phyloP scores from a whole-genome alignment of 1,284 basidiomycete genomes.

The Wolfiporia cocos region DNA sequence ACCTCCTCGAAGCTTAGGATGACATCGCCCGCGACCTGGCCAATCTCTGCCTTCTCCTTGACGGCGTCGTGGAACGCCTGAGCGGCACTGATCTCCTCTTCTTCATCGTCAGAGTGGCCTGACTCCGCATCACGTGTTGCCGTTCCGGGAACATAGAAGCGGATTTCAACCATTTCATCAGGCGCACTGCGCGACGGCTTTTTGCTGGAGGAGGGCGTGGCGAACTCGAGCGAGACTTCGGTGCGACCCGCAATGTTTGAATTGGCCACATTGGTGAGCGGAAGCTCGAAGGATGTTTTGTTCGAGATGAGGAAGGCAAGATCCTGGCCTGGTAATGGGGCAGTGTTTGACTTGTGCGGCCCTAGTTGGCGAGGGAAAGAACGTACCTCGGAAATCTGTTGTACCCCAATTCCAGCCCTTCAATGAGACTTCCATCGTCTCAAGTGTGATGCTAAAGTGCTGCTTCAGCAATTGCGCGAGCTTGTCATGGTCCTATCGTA shows the following conservation, averaged over 20 bases:
- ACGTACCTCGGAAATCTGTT: slow-evolving; percentile 86
- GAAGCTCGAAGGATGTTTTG: slow-evolving; percentile 90
- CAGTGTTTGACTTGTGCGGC: no score
- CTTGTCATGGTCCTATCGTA: slow-evolving; percentile 76
- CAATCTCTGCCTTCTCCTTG: slow-evolving; percentile 96
- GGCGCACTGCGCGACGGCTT: slow-evolving; percentile 42
- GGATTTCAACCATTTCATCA: slow-evolving; percentile 94
- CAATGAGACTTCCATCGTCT: slow-evolving; percentile 82
- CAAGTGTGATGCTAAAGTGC: slow-evolving; percentile 82
- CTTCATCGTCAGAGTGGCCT: slow-evolving; percentile 64
- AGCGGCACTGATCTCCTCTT: slow-evolving; percentile 81
- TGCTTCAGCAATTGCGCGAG: slow-evolving; percentile 73
- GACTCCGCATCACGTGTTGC: slow-evolving; percentile 65
- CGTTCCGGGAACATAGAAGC: slow-evolving; percentile 93
- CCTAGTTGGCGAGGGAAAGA: no score
- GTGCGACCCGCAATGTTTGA: slow-evolving; percentile 97
- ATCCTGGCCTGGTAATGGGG: slow-evolving; percentile 80
- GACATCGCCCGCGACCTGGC: slow-evolving; percentile 87
- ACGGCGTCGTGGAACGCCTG: slow-evolving; percentile 96
- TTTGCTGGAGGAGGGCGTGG: slow-evolving; percentile 45
- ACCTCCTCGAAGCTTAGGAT: slow-evolving; percentile 97
- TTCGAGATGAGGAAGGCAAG: slow-evolving; percentile 89
- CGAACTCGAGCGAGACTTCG: slow-evolving; percentile 96
- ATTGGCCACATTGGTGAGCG: slow-evolving; percentile 85
- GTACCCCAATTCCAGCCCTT: slow-evolving; percentile 99